Evolutionary conservation across 805 yeast genomes (phyloP), one percentile per base, ranked within the genome.

Genomic region (Kuraishia ogatae): DNA sequence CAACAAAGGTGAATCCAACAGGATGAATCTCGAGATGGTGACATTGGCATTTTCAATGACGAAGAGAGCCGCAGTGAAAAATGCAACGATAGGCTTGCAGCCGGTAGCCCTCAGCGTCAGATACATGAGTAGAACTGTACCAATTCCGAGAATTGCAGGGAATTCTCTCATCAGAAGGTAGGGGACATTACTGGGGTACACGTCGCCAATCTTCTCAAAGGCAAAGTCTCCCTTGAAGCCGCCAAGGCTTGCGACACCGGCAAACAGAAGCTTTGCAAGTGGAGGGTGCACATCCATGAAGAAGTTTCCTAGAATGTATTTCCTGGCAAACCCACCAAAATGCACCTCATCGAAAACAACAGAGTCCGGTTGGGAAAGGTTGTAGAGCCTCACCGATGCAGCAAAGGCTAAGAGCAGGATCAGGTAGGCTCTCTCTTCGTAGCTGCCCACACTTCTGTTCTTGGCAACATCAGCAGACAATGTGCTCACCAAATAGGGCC

Each of bases 271-370:
- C 64, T 86, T 83, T 46, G 88, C 87, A 61, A 88, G 74, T 3
- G 96, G 96, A 8, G 96, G 96, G 65, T 87, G 88, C 50, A 82
- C 85, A 66, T 85, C 92, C 80, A 86, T 77, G 69, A 86, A 87
- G 64, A 75, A 86, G 19, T 69, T 69, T 20, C 89, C 88, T 54
- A 72, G 69, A 54, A 84, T 77, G 72, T 91, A 94, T 70, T 88
- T 84, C 56, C 85, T 79, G 35, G 97, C 96, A 72, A 93, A 94
- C n/a, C 96, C 96, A 55, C 99, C 99, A 64, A 94, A 94, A 70
- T 89, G 96, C 48, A 88, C 94, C 69, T 93, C 99, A 69, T 91
- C 97, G 61, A 89, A 89, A 13, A 93, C 96, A 43, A 91, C 96
- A 28, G 92, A 82, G 62, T 83, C 71, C 47, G 99, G 99, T 58